Evolutionary conservation across 805 yeast species (phyloP).

Genomic region (Teunomyces aglyptinius): DNA sequence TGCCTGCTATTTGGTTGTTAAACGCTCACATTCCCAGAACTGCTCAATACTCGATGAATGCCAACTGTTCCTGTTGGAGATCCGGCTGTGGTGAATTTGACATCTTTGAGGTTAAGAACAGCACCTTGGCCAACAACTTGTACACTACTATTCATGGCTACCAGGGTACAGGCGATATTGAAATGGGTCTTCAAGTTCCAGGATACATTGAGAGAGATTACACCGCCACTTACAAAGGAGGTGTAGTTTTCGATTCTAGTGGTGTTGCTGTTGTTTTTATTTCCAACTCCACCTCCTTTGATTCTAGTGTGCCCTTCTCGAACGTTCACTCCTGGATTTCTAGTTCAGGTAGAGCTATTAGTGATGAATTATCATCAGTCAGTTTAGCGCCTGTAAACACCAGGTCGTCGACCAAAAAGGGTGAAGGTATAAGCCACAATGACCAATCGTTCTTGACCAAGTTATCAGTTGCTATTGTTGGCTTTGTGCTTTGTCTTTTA

Average conservation of each 20-base stretch:
- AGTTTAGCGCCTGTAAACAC: constrained; percentile 18
- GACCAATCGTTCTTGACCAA: constrained; percentile 9
- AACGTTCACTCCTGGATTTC: constrained; percentile 48
- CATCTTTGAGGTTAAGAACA: constrained; percentile 70
- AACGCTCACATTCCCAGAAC: constrained; percentile 75
- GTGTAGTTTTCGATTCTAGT: constrained; percentile 62
- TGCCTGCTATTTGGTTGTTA: constrained; percentile 78
- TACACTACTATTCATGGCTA: constrained; percentile 72
- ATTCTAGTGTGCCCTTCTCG: constrained; percentile 41
- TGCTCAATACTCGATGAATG: constrained; percentile 60
- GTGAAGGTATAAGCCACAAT: constrained; percentile 14
- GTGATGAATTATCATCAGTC: constrained; percentile 26
- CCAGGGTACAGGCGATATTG: constrained; percentile 67
- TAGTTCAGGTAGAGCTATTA: constrained; percentile 27
- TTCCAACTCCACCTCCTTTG: constrained; percentile 52
- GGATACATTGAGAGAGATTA: constrained; percentile 60
- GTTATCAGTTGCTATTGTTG: constrained; percentile 6
- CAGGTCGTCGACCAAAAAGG: constrained; percentile 22
- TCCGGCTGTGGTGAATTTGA: constrained; percentile 81
- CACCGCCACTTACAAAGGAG: constrained; percentile 56
- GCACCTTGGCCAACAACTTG: constrained; percentile 52
- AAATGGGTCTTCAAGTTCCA: constrained; percentile 54
- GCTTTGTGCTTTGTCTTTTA: constrained; percentile 10
- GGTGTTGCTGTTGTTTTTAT: constrained; percentile 64
- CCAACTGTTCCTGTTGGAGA: constrained; percentile 72